Evolutionary conservation across 2,329 filamentous ascomycete genomes (phyloP).

Genomic region (Aspergillus novofumigatus): DNA sequence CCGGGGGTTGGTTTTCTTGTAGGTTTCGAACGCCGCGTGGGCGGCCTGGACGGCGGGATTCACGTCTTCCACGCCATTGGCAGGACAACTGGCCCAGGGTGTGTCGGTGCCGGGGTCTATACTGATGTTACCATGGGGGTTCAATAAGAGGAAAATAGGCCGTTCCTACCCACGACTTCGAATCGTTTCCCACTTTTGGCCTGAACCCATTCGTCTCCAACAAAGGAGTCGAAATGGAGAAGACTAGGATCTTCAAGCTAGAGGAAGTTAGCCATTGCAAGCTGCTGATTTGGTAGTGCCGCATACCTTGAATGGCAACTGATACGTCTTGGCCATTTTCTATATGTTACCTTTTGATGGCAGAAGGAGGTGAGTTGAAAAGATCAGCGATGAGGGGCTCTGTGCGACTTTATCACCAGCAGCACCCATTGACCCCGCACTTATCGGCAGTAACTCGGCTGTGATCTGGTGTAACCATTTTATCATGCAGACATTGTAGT

Average conservation of each 20-base stretch:
- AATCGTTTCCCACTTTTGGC: slow-evolving; percentile 48
- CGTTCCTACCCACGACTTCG: slow-evolving; percentile 43
- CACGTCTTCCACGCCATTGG: slow-evolving; percentile 55
- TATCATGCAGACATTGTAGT: neutral
- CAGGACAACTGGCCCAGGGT: slow-evolving; percentile 49
- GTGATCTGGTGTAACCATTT: neutral
- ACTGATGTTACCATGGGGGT: slow-evolving; percentile 1
- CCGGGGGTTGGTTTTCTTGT: slow-evolving; percentile 57
- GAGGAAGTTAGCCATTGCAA: slow-evolving; percentile 15
- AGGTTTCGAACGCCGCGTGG: slow-evolving; percentile 58
- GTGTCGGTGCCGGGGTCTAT: slow-evolving; percentile 50
- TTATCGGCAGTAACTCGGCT: slow-evolving; percentile 17
- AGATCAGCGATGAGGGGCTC: neutral
- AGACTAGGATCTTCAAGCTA: slow-evolving; percentile 47
- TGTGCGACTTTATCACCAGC: neutral
- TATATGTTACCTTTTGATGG: neutral
- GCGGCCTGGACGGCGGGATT: slow-evolving; percentile 57
- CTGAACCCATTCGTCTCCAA: slow-evolving; percentile 47
- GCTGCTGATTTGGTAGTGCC: neutral
- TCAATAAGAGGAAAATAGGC: neutral
- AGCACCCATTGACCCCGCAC: slow-evolving; percentile 7
- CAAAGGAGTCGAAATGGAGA: slow-evolving; percentile 47
- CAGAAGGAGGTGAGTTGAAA: slow-evolving; percentile 3
- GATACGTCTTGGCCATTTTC: slow-evolving; percentile 31
- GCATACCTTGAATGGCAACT: slow-evolving; percentile 37